Base-by-base conservation (phyloP, 371 early-diverging fungal genomes). In the Mucor saturninus region DNA sequence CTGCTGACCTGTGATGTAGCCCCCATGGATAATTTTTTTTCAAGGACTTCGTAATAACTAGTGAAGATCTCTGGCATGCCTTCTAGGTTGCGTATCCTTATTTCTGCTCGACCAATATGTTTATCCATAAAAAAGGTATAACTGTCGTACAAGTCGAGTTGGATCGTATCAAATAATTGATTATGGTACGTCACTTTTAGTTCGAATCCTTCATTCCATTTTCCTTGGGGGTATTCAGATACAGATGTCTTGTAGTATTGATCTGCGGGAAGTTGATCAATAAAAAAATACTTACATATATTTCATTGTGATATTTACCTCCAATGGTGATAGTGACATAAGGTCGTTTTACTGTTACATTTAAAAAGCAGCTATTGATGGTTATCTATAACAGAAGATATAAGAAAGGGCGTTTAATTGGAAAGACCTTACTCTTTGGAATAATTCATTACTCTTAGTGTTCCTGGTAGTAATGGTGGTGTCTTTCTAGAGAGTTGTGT, bases 181-280 rank as follows among this genome's bases (percentile, higher is more conserved):
- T 83, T 79, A 59, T 92, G 92, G 46, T 87, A 90, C 6, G 86
- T 78, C 6, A 92, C 86, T 10, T 72, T 64, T n/a, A 92, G 82
- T 62, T 91, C 89, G 55, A 91, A 92, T 0, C 83, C 81, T 65
- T 89, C 89, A 68, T 86, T 85, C 91, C 91, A 91, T 52, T 76
- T 71, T 30, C 89, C 88, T 38, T 82, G 76, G 11, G 80, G 56
- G 26, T 72, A 60, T 48, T 85, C 83, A 5, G 86, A 83, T 29
- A 83, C 80, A 4, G 90, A 84, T 0, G 91, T 88, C 61, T 83
- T 85, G 66, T 76, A 86, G 9, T 68, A 64, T 69, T 89, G 90
- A 64, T 91, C 91, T 85, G 59, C 21, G 21, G 5, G 11, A 14
- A 11, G 9, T 30, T 52, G 31, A 21, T 21, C 21, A 21, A 21